A percentile compares a stretch with the other conserved stretches of the same genome.
Conservation (phyloP, 2,329 filamentous ascomycete species). For the Aspergillus sp. region DNA sequence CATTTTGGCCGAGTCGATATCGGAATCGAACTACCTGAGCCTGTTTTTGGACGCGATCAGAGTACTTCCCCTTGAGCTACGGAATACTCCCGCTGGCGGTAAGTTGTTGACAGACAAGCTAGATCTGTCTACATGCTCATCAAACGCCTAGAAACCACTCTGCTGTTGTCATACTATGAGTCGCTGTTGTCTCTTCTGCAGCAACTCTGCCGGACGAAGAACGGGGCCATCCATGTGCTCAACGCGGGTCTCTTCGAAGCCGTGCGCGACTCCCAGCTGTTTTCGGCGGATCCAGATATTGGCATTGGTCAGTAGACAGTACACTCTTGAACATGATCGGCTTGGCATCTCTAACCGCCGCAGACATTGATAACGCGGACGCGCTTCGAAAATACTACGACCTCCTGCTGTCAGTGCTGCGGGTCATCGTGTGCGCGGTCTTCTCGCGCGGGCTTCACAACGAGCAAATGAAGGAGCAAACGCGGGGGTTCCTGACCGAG, state of each 20-base stretch:
- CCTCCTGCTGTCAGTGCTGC: constrained; percentile 68
- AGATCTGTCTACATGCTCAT: too few relatives aligned
- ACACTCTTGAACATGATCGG: too few relatives aligned
- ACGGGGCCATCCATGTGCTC: constrained; percentile 78
- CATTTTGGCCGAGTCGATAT: constrained; percentile 67
- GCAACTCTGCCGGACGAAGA: constrained; percentile 70
- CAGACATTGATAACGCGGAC: constrained; percentile 56
- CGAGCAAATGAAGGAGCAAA: constrained; percentile 60
- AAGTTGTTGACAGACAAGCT: too few relatives aligned
- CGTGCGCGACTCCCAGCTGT: constrained; percentile 73
- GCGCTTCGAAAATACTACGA: constrained; percentile 75
- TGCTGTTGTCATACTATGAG: constrained; percentile 54
- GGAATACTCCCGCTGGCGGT: constrained; percentile 49
- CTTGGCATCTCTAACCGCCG: constrained; percentile 15
- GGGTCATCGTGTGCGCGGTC: constrained; percentile 73
- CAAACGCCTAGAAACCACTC: constrained; percentile 46
- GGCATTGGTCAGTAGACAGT: constrained; percentile 57
- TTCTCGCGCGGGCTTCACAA: constrained; percentile 76
- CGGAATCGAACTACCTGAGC: constrained; percentile 80
- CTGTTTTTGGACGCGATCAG: constrained; percentile 83
- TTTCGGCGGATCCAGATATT: constrained; percentile 83
- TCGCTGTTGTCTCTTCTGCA: constrained; percentile 74
- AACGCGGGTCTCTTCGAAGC: constrained; percentile 80
- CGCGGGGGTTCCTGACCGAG: constrained; percentile 67
- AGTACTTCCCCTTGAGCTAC: constrained; percentile 63